A percentile compares a stretch with the other conserved stretches of the same genome.
Conservation (phyloP, 2,329 filamentous ascomycete species). For the Ophioceras dolichostomum region DNA sequence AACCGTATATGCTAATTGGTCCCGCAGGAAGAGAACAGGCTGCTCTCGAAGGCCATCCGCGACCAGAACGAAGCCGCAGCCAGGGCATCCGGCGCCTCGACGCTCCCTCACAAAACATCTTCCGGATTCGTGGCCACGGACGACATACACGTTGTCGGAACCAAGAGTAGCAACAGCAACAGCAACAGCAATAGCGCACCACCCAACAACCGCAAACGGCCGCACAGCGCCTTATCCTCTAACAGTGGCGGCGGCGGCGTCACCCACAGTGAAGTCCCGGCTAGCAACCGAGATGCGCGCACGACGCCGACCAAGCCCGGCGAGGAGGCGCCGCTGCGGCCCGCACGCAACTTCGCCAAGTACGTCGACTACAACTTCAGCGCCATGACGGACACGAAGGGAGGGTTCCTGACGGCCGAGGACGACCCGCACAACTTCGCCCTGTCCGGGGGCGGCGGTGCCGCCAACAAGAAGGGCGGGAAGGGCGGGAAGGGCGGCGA, state of each 20-base stretch:
- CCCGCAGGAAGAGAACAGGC: slow-evolving; percentile 67
- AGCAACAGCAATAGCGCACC: slow-evolving; percentile 2
- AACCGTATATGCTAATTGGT: too few relatives aligned
- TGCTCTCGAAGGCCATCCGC: slow-evolving; percentile 79
- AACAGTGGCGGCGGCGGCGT: too few relatives aligned
- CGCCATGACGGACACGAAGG: slow-evolving; percentile 96
- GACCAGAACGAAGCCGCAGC: slow-evolving; percentile 57
- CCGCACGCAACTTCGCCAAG: slow-evolving; percentile 80
- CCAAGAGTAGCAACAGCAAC: slow-evolving; percentile 2
- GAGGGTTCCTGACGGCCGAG: slow-evolving; percentile 80
- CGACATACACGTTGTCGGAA: slow-evolving; percentile 41
- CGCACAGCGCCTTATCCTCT: slow-evolving; percentile 32
- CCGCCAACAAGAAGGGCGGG: neutral
- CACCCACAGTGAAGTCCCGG: slow-evolving; percentile 35
- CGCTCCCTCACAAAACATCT: slow-evolving; percentile 34
- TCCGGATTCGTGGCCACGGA: slow-evolving; percentile 63
- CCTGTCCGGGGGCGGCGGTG: slow-evolving; percentile 36
- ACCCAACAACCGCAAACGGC: slow-evolving; percentile 53
- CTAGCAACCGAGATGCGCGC: slow-evolving; percentile 55
- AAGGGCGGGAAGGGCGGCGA: slow-evolving; percentile 19
- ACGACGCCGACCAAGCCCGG: slow-evolving; percentile 21
- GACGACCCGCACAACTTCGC: slow-evolving; percentile 87
- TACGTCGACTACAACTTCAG: slow-evolving; percentile 98
- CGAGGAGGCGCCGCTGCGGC: slow-evolving; percentile 39
- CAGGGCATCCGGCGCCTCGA: slow-evolving; percentile 27